Percentiles rank a stretch among this genome's conserved stretches.
Evolutionary conservation across 331 rosid species (phyloP).

Genomic region (Quercus lobata): DNA sequence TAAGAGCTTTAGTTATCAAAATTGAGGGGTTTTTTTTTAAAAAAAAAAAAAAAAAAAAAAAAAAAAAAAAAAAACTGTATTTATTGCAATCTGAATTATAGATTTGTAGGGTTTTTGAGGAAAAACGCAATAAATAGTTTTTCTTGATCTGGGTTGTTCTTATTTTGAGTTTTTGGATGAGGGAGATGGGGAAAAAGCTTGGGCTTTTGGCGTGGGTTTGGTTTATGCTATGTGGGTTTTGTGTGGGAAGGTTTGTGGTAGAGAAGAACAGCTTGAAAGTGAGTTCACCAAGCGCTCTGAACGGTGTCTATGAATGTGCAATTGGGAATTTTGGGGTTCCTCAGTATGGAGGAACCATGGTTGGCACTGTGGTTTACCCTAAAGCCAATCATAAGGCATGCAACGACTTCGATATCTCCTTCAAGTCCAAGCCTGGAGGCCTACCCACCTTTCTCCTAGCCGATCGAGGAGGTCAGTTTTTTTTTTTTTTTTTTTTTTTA

Average conservation of each 20-base stretch:
- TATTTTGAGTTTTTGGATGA: conserved; percentile 1
- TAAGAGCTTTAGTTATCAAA: not conserved
- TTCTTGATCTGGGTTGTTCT: conserved; percentile 23
- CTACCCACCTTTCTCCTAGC: conserved; percentile 72
- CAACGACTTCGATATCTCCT: conserved; percentile 43
- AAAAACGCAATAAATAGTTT: not conserved
- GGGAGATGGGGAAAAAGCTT: conserved; percentile 42
- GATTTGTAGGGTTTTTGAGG: not conserved
- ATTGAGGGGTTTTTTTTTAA: not conserved
- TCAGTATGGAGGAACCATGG: conserved; percentile 86
- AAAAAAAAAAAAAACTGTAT: not conserved
- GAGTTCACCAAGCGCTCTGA: conserved; percentile 61
- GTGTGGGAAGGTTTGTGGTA: conserved; percentile 81
- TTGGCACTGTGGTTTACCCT: conserved; percentile 74
- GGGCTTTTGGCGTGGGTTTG: conserved; percentile 40
- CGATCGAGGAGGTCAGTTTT: conserved; percentile 87
- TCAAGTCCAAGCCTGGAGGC: conserved; percentile 66
- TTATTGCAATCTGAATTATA: conserved; percentile 14
- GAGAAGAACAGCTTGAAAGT: conserved; percentile 91
- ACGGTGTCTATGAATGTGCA: conserved; percentile 73
- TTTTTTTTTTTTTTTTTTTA: not conserved
- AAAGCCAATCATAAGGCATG: conserved; percentile 81
- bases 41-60: too few relatives aligned
- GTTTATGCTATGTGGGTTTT: conserved; percentile 48
- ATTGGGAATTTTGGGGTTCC: conserved; percentile 99